These are phyloP conservation scores for Erodium texanum DNA, from an alignment of 441 rosid genomes.

Conservation along the genomic window DNA sequence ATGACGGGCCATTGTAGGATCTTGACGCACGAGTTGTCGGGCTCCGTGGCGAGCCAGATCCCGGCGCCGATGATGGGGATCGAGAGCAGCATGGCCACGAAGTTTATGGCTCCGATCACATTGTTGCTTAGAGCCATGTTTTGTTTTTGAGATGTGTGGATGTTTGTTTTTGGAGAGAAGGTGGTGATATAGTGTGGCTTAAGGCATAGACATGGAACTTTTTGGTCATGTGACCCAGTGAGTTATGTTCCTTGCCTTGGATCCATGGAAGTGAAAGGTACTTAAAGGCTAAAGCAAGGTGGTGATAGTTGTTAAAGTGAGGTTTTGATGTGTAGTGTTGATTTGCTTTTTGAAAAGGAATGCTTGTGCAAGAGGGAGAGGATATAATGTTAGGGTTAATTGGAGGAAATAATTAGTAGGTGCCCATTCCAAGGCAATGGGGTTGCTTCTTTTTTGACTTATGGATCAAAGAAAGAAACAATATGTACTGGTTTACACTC, in stretches of 20 bases:
- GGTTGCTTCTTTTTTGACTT: neutral
- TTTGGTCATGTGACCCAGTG: constrained; percentile 18
- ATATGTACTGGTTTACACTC: neutral
- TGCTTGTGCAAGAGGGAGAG: constrained; percentile 14
- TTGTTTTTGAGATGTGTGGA: too few relatives aligned
- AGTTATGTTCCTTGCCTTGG: constrained; percentile 32
- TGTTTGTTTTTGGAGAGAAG: too few relatives aligned
- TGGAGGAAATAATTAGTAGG: neutral
- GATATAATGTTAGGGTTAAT: neutral
- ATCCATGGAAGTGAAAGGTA: constrained; percentile 24
- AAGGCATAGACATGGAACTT: too few relatives aligned
- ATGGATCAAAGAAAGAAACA: neutral
- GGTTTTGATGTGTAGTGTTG: constrained; percentile 9
- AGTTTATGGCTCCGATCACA: constrained; percentile 77
- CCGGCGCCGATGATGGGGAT: constrained; percentile 77
- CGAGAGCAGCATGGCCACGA: constrained; percentile 67
- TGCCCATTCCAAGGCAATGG: neutral
- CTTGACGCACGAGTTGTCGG: constrained; percentile 70
- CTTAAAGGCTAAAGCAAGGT: constrained; percentile 18
- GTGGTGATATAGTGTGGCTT: too few relatives aligned
- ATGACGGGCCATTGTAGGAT: constrained; percentile 88
- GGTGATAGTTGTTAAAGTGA: constrained; percentile 9
- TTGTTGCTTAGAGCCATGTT: constrained; percentile 82
- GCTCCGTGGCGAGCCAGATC: constrained; percentile 63
- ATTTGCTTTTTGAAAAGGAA: constrained; percentile 30